phyloP scores from a whole-genome alignment of 768 basidiomycete species.

The Mycena metata region DNA sequence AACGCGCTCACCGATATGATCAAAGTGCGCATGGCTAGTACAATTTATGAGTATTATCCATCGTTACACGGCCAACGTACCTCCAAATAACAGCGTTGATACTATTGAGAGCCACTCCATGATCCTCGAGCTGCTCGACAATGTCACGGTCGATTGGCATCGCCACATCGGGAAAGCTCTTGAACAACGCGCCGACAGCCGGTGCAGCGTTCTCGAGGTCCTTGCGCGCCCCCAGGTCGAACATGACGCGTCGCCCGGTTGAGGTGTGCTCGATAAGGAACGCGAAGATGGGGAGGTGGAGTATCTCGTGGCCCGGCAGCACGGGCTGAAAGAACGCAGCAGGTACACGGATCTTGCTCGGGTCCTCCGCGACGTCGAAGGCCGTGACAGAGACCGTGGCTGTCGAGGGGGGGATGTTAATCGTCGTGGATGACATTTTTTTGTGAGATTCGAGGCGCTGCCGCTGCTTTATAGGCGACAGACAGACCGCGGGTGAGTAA shows the following conservation, averaged over 20 bases:
- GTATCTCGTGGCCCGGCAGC: conserved; percentile 32
- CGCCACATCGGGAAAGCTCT: background rate
- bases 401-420: too few species aligned
- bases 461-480: too few species aligned
- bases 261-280: conserved; percentile 40
- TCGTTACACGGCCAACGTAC: conserved; percentile 4
- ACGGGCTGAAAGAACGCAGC: conserved; percentile 34
- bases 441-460: too few species aligned
- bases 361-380: conserved; percentile 23
- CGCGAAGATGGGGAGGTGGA: conserved; percentile 31
- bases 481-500: too few species aligned
- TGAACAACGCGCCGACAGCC: conserved; percentile 6
- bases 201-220: conserved; percentile 36
- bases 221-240: conserved; percentile 40
- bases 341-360: conserved; percentile 14
- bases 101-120: conserved; percentile 30
- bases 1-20: conserved; percentile 36
- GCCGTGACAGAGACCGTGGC: conserved; percentile 36
- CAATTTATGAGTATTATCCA: background rate
- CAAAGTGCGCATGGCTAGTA: conserved; percentile 38
- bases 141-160: conserved; percentile 34
- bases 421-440: too few species aligned
- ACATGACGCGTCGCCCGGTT: conserved; percentile 34
- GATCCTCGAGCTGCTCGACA: conserved; percentile 30
- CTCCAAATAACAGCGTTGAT: conserved; percentile 42